phyloP scores from a whole-genome alignment of 2,329 filamentous ascomycete genomes.

The Pseudogymnoascus sp. region DNA sequence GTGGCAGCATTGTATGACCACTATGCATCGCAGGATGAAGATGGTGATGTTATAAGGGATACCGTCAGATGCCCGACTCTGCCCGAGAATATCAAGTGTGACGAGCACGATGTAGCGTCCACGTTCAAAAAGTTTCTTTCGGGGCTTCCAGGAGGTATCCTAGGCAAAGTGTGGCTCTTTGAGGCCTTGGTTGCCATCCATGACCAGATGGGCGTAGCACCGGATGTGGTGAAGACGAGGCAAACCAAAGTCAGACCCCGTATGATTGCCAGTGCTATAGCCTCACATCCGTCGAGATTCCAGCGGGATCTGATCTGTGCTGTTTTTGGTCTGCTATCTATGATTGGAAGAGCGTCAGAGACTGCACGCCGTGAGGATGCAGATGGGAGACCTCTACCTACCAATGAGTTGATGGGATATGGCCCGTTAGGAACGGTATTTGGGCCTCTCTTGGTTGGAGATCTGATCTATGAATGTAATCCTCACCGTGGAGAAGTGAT shows the following conservation, averaged over 20 bases:
- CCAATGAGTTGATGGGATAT: conserved; percentile 55
- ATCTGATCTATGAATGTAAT: conserved; percentile 44
- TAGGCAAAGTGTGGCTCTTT: conserved; percentile 53
- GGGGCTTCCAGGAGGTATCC: conserved; percentile 54
- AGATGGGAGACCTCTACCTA: conserved; percentile 42
- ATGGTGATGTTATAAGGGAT: conserved; percentile 39
- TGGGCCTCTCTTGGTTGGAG: conserved; percentile 53
- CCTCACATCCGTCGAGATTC: conserved; percentile 49
- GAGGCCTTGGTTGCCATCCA: conserved; percentile 54
- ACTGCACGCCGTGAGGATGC: conserved; percentile 43
- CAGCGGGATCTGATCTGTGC: conserved; percentile 56
- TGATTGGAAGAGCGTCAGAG: conserved; percentile 51
- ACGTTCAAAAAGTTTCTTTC: conserved; percentile 58
- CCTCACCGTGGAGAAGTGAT: conserved; percentile 8
- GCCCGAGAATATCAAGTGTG: conserved; percentile 49
- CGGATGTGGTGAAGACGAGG: conserved; percentile 44
- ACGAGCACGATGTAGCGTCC: conserved; percentile 57
- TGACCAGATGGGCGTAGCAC: conserved; percentile 43
- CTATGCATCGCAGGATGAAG: conserved; percentile 45
- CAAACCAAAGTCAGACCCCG: conserved; percentile 50
- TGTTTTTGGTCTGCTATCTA: conserved; percentile 55
- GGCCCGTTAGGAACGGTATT: conserved; percentile 54
- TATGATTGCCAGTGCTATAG: conserved; percentile 56
- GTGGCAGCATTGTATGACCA: conserved; percentile 55
- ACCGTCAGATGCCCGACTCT: conserved; percentile 52